A percentile compares a stretch with the other conserved stretches of the same genome.
These are phyloP conservation scores for Cryptococcus amylolentus DNA, from an alignment of 1,284 basidiomycete species.

Conservation along the genomic window DNA sequence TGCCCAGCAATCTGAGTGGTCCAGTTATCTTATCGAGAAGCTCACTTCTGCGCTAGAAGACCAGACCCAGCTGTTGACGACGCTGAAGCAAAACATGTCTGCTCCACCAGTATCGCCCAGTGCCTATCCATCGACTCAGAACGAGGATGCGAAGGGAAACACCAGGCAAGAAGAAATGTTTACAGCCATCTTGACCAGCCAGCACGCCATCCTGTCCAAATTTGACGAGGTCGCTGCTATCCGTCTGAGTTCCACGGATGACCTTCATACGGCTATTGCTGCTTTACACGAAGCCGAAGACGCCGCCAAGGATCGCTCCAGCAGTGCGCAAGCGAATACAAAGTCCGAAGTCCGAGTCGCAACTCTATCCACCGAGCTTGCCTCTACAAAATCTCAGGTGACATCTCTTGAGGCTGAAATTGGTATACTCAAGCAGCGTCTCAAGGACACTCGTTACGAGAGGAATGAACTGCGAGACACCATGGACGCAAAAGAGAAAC, in stretches of 20 bases:
- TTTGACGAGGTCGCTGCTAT: constrained; percentile 14
- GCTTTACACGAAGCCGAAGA: constrained; percentile 5
- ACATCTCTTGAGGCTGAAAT: background rate
- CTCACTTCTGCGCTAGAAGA: constrained; percentile 6
- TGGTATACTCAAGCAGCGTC: constrained; percentile 5
- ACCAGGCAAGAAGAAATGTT: constrained; percentile 11
- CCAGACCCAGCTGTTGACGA: constrained; percentile 2
- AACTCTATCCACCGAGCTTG: background rate
- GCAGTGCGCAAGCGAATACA: background rate
- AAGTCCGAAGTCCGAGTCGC: no score
- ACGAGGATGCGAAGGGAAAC: background rate
- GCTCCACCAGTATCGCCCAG: background rate
- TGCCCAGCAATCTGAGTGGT: background rate
- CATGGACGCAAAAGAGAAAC: background rate
- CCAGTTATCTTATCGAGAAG: background rate
- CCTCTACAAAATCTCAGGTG: background rate
- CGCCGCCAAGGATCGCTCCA: constrained; percentile 3
- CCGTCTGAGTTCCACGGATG: background rate
- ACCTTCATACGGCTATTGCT: constrained; percentile 5
- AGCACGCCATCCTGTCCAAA: constrained; percentile 21
- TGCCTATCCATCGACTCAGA: background rate
- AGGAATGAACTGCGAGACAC: constrained; percentile 3
- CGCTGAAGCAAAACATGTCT: constrained; percentile 1
- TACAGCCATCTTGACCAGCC: constrained; percentile 14
- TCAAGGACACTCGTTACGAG: constrained; percentile 7